phyloP scores from a whole-genome alignment of 2,329 filamentous ascomycete genomes.

The Fusarium buharicum region DNA sequence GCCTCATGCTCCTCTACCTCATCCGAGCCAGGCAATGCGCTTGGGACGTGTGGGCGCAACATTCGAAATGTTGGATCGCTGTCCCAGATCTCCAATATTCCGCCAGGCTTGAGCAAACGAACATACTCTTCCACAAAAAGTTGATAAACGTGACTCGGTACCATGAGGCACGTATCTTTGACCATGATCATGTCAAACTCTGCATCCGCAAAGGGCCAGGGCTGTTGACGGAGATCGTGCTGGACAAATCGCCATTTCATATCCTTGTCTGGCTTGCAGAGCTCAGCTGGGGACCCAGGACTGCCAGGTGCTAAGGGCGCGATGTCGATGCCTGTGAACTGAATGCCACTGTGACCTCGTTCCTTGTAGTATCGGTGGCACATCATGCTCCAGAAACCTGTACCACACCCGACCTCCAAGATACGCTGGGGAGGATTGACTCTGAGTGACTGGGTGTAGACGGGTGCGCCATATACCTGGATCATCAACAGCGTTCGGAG shows the following conservation, averaged over 20 bases:
- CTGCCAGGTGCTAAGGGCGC: constrained; percentile 70
- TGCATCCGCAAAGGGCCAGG: constrained; percentile 80
- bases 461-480: constrained; percentile 81
- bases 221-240: constrained; percentile 80
- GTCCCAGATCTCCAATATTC: constrained; percentile 89
- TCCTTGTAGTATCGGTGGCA: constrained; percentile 82
- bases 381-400: constrained; percentile 89
- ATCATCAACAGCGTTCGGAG: constrained; percentile 84
- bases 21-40: constrained; percentile 49
- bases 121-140: constrained; percentile 75
- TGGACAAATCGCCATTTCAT: constrained; percentile 91
- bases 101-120: constrained; percentile 80
- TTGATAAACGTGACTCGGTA: constrained; percentile 69
- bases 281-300: constrained; percentile 45
- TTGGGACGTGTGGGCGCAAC: constrained; percentile 79
- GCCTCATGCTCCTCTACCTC: constrained; percentile 68
- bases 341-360: constrained; percentile 73
- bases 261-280: constrained; percentile 70
- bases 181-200: constrained; percentile 91
- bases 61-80: constrained; percentile 86
- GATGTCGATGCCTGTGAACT: constrained; percentile 85
- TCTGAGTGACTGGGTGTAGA: constrained; percentile 75
- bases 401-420: constrained; percentile 87
- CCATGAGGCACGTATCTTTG: constrained; percentile 79
- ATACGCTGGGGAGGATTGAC: constrained; percentile 78